These are phyloP conservation scores for Apiotrichum siamense DNA, from an alignment of 1,284 basidiomycete species.

Conservation along the genomic window DNA sequence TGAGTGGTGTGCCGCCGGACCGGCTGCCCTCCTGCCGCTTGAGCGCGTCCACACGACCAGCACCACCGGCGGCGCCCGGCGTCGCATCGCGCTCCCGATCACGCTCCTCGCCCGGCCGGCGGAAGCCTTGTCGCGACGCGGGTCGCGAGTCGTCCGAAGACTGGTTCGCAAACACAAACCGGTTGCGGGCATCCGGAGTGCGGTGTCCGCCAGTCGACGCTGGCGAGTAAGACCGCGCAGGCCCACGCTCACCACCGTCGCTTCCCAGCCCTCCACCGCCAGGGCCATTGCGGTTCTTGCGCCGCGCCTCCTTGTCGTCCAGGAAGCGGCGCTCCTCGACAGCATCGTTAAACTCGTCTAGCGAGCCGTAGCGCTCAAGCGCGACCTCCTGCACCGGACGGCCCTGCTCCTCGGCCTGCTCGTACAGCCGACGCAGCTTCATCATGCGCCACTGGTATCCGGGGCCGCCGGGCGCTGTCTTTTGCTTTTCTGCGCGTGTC, in stretches of 20 bases:
- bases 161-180: constrained; percentile 46
- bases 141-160: constrained; percentile 42
- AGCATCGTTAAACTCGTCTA: constrained; percentile 82
- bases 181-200: constrained; percentile 41
- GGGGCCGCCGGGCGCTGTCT: constrained; percentile 69
- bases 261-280: no score
- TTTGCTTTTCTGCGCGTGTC: constrained; percentile 45
- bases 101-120: constrained; percentile 60
- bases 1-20: constrained; percentile 6
- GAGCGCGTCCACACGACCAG: constrained; percentile 35
- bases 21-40: constrained; percentile 27
- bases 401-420: constrained; percentile 79
- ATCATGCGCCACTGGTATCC: constrained; percentile 98
- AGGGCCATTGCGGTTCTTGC: constrained; percentile 46
- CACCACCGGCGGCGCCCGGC: constrained; percentile 18
- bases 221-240: neutral
- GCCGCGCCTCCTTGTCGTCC: constrained; percentile 66
- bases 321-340: constrained; percentile 74
- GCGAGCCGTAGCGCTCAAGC: constrained; percentile 74
- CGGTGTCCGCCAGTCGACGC: constrained; percentile 55
- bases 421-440: constrained; percentile 82
- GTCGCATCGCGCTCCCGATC: constrained; percentile 25
- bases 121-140: constrained; percentile 69
- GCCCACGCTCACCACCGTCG: constrained; percentile 3
- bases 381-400: constrained; percentile 73